phyloP scores from a whole-genome alignment of 352 stramenopile genomes.

The Pythium periplocum region DNA sequence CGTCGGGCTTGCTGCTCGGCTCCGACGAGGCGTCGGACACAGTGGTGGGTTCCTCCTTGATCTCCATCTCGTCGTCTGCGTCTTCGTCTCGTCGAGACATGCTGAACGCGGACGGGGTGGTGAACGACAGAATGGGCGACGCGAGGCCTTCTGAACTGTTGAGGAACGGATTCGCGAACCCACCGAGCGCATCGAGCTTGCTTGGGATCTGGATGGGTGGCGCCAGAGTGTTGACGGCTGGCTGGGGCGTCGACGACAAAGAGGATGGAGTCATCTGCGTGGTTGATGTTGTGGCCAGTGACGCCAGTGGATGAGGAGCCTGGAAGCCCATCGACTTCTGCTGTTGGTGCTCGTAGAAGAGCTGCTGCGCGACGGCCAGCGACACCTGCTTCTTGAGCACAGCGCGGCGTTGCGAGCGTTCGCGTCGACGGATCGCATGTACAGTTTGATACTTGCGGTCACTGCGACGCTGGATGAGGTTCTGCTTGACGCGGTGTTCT shows the following conservation, averaged over 20 bases:
- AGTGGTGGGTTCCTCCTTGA: neutral
- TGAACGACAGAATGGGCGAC: constrained; percentile 29
- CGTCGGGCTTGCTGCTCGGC: constrained; percentile 22
- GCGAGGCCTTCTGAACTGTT: constrained; percentile 17
- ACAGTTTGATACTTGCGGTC: constrained; percentile 86
- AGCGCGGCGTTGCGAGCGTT: constrained; percentile 70
- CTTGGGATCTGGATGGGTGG: constrained; percentile 39
- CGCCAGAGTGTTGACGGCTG: constrained; percentile 19
- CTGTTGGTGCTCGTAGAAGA: constrained; percentile 78
- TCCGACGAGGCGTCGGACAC: neutral
- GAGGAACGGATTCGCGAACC: constrained; percentile 18
- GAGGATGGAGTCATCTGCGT: constrained; percentile 3
- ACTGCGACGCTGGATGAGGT: constrained; percentile 77
- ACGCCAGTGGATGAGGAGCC: neutral
- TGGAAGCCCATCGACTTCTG: constrained; percentile 58
- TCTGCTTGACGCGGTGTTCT: constrained; percentile 82
- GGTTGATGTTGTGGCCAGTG: constrained; percentile 1
- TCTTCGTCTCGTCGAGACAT: neutral
- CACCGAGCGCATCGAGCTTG: constrained; percentile 16
- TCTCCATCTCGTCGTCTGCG: constrained; percentile 3
- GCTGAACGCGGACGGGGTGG: constrained; percentile 9
- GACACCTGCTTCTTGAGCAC: constrained; percentile 81
- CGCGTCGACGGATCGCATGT: constrained; percentile 67
- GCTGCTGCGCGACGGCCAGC: constrained; percentile 71
- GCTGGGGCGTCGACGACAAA: constrained; percentile 3